phyloP scores from a whole-genome alignment of 176 grass and related monocot species.

The Oryza australiensis region DNA sequence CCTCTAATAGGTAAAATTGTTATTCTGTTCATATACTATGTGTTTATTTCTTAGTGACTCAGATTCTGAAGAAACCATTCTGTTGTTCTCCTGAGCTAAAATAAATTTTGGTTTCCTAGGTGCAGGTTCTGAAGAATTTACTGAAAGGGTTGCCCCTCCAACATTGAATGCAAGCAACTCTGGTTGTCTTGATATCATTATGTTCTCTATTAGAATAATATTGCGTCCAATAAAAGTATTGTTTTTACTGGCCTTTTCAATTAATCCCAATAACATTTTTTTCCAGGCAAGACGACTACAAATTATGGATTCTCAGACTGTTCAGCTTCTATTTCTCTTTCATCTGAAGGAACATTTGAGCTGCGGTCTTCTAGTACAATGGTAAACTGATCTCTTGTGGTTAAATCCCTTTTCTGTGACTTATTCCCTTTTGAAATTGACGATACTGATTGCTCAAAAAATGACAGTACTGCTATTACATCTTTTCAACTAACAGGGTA shows the following conservation, averaged over 20 bases:
- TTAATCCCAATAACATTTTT: constrained; percentile 26
- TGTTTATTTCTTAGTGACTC: too few species aligned
- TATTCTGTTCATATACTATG: constrained; percentile 11
- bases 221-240: neutral
- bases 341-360: constrained; percentile 37
- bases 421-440: constrained; percentile 10
- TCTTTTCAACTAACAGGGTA: constrained; percentile 49
- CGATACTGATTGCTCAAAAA: neutral
- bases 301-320: constrained; percentile 3
- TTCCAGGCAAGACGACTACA: constrained; percentile 32
- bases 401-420: neutral
- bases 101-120: neutral
- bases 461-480: neutral
- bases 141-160: constrained; percentile 22
- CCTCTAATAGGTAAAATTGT: constrained; percentile 33
- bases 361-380: constrained; percentile 44
- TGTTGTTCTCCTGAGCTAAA: neutral
- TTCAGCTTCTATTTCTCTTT: constrained; percentile 33
- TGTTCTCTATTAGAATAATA: constrained; percentile 35
- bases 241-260: constrained; percentile 3
- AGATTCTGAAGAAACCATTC: too few species aligned
- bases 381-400: constrained; percentile 38
- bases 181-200: constrained; percentile 42
- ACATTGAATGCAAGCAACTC: constrained; percentile 33
- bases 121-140: constrained; percentile 29